Base-by-base conservation (phyloP, 2,329 filamentous ascomycete species). In the Talaromyces sp. region DNA sequence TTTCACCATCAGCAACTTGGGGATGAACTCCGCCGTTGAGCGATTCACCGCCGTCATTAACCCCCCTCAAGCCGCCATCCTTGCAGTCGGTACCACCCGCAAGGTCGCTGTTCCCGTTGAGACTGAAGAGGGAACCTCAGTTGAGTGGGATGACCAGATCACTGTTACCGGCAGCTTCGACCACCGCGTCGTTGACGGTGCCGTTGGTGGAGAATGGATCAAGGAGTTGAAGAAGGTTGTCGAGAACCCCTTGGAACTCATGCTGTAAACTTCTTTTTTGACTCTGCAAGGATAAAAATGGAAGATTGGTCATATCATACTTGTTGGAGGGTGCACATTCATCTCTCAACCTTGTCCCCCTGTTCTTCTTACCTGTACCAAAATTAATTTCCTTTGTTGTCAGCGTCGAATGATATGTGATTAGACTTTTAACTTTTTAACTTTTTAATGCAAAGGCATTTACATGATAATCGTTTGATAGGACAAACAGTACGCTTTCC, bases 1-100 rank as follows among this genome's bases (percentile, higher is more conserved):
- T 78, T 97, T 99, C 83, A 97, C 94, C 80, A 98, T 99, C 82
- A 96, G 92, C 83, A 99, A 99, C 88, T 96, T 99, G 95, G 95
- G 95, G 81, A 99, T 99, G 95, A 99, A 99, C 87, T 77, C 89
- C 57, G 94, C 95, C 60, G 90, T 99, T 69, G 93, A 98, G 82
- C 88, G 93, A 79, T 99, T 99, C 84, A 98, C 95, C 61, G 95
- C 95, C 71, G 91, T 99, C 76, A 97, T 99, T 86, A 99, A 99
- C 88, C 95, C 96, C 70, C 95, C 95, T 62, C 96, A 99, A 84
- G 91, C 95, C 63, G 90, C 89, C 76, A 99, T 99, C 78, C 86
- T 99, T 69, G 94, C 95, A 63, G 91, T 99, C 66, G 95, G 96
- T 74, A 96, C 93, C 70, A 93, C 92, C 73, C 91, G 91, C 83